Percentiles rank a stretch among this genome's conserved stretches.
Conservation (phyloP, 805 yeast genomes). For the Ogataea populi-albae region DNA sequence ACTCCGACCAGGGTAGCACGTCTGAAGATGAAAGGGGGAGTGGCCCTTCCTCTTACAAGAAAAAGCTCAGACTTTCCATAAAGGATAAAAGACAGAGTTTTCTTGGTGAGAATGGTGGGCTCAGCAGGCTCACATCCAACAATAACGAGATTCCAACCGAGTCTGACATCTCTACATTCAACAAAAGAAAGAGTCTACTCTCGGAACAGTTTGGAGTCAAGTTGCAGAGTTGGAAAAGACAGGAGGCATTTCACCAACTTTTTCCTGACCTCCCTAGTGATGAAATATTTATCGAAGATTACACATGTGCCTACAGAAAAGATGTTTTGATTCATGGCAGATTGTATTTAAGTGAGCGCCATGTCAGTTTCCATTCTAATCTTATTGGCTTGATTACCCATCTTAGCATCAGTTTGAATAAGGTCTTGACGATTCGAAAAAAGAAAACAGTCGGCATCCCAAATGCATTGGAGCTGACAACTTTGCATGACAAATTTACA, state of each 20-base stretch:
- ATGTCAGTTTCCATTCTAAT: conserved; percentile 62
- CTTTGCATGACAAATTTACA: conserved; percentile 57
- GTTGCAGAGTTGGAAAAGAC: conserved; percentile 48
- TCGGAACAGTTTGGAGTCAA: conserved; percentile 24
- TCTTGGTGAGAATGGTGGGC: conserved; percentile 9
- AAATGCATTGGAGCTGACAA: conserved; percentile 61
- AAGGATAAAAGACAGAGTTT: conserved; percentile 11
- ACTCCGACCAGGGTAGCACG: conserved; percentile 11
- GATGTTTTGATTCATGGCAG: conserved; percentile 70
- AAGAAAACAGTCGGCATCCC: conserved; percentile 66
- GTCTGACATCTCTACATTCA: conserved; percentile 1
- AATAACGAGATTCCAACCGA: conserved; percentile 5
- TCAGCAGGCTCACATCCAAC: conserved; percentile 11
- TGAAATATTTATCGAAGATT: conserved; percentile 60
- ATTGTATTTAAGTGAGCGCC: conserved; percentile 53
- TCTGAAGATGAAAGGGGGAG: conserved; percentile 12
- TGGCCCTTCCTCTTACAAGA: conserved; percentile 11
- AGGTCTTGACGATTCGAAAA: conserved; percentile 62
- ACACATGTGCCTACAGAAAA: conserved; percentile 59
- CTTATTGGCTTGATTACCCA: conserved; percentile 67
- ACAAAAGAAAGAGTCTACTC: conserved; percentile 13
- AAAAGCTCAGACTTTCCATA: conserved; percentile 12
- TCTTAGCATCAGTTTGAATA: conserved; percentile 53
- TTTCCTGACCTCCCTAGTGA: conserved; percentile 50
- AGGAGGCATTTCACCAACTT: conserved; percentile 56